Base-by-base conservation (phyloP, 352 stramenopile species). In the Globisporangium cystogenes region DNA sequence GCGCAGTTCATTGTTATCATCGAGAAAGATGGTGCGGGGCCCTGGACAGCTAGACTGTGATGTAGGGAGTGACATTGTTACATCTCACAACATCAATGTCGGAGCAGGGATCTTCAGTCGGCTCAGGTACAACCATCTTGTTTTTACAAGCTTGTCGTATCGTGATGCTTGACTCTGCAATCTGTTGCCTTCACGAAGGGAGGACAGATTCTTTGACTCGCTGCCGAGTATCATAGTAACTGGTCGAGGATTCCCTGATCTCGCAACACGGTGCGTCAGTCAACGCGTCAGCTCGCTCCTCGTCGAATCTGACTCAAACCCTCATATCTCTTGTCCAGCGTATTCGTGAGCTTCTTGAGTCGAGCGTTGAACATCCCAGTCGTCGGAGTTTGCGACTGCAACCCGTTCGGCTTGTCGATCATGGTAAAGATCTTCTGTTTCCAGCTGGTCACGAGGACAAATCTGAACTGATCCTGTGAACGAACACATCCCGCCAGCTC, bases 341-440 rank as follows among this genome's bases (percentile, higher is more conserved):
- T 78, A 7, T 93, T 97, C 49, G 87, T 98, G 7, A 80, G 74
- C 18, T 70, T 84, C 29, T 67, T 98, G 33, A 80, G 77, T 29
- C 53, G 64, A 10, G 55, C 69, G 36, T 62, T 98, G 3, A 36
- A 69, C 31, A 69, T 98, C 26, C 95, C 95, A 27, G 88, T 98
- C 15, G 75, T 95, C 50, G 93, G 93, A 20, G 45, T 98, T 18
- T 94, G 86, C 42, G 95, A 98, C 62, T 98, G 90, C 67, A 98
- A 98, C 73, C 92, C 95, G 0, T 98, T 93, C 61, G 95, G 95
- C 0, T 62, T 97, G 23, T 91, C 84, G 6, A 96, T 98, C 31
- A 89, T 98, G 62, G 83, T 93, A 57, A 55, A 46, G 18, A 23
- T 16, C 11, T 16, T 50, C 20, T 7, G 27, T 23, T 36, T 49